These are phyloP conservation scores for Evansstolkia leycettana DNA, from an alignment of 495 filamentous ascomycete genomes.

Conservation along the genomic window DNA sequence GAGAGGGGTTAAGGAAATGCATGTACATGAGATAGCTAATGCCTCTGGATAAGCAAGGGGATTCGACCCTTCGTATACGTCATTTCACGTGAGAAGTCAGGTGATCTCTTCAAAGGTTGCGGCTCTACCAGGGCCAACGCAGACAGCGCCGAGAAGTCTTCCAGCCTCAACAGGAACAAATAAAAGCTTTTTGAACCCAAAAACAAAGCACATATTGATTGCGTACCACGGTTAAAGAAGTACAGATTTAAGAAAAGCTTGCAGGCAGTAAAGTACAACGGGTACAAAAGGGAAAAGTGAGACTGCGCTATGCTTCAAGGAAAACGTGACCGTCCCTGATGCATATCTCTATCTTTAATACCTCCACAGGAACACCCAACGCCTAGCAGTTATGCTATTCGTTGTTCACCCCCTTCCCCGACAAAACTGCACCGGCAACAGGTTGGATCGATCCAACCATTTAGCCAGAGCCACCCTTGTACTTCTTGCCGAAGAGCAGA, in stretches of 20 bases:
- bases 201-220: constrained; percentile 4
- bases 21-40: neutral
- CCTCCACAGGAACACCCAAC: constrained; percentile 19
- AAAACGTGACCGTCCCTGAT: constrained; percentile 28
- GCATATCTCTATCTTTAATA: constrained; percentile 38
- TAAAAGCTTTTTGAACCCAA: neutral
- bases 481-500: constrained; percentile 98
- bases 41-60: neutral
- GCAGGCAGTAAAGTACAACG: constrained; percentile 48
- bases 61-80: constrained; percentile 2
- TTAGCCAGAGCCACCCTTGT: constrained; percentile 45
- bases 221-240: constrained; percentile 12
- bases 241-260: constrained; percentile 36
- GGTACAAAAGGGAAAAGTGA: constrained; percentile 33
- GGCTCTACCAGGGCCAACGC: too few relatives aligned
- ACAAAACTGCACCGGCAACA: constrained; percentile 14
- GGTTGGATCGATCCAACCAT: constrained; percentile 11
- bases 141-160: too few relatives aligned
- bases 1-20: neutral
- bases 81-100: constrained; percentile 4
- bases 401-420: constrained; percentile 23
- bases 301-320: constrained; percentile 37
- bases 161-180: too few relatives aligned
- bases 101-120: too few relatives aligned
- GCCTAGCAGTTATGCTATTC: constrained; percentile 13